Conservation (phyloP, 345 rosid species). For the Brassica napus region DNA sequence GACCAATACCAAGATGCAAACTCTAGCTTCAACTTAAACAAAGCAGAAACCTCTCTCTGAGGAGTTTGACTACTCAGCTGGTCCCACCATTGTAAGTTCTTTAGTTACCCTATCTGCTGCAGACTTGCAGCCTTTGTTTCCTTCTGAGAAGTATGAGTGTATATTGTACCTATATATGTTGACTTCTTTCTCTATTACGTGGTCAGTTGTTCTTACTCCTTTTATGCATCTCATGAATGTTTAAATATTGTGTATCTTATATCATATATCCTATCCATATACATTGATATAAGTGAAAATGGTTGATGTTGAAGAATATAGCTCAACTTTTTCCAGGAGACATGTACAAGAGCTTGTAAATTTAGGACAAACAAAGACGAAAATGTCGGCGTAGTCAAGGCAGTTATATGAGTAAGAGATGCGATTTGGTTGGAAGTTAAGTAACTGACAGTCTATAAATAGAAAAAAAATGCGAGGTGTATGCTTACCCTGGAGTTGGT, state of each 20-base stretch:
- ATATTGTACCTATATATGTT: background rate
- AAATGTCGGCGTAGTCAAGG: constrained; percentile 5
- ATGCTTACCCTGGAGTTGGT: constrained; percentile 40
- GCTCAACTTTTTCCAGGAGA: background rate
- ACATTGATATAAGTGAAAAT: background rate
- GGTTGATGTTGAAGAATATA: background rate
- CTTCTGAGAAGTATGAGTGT: background rate
- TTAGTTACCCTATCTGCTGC: constrained; percentile 56
- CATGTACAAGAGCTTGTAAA: constrained; percentile 13
- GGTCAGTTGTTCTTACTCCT: constrained; percentile 6
- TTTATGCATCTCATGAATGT: constrained; percentile 1
- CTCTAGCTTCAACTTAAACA: background rate
- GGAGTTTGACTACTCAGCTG: background rate
- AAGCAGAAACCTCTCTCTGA: background rate
- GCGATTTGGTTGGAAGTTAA: constrained; percentile 36
- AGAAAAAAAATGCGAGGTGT: constrained; percentile 27
- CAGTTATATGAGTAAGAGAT: constrained; percentile 22
- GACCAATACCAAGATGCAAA: background rate
- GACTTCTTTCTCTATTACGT: background rate
- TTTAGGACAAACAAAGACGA: constrained; percentile 10
- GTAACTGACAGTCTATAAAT: constrained; percentile 35
- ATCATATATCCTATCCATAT: background rate
- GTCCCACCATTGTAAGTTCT: background rate
- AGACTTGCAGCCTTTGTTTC: constrained; percentile 30
- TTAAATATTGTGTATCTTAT: background rate